Conservation (phyloP, 2,329 filamentous ascomycete species). For the Lachnellula suecica region DNA sequence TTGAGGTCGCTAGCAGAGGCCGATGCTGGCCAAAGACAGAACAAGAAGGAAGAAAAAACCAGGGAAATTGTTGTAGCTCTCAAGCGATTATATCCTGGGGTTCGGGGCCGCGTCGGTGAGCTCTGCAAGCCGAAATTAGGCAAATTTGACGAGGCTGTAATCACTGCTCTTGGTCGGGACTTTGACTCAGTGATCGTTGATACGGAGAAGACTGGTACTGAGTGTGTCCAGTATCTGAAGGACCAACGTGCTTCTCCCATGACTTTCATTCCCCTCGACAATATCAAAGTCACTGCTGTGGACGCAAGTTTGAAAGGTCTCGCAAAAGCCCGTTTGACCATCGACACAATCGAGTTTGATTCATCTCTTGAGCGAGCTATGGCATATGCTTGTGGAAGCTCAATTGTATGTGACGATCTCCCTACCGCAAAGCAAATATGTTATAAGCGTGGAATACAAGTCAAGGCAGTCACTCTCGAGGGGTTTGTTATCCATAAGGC, state of each 20-base stretch:
- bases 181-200: slow-evolving; percentile 96
- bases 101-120: slow-evolving; percentile 86
- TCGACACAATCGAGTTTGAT: slow-evolving; percentile 96
- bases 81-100: slow-evolving; percentile 88
- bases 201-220: slow-evolving; percentile 87
- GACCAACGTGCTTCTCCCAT: slow-evolving; percentile 84
- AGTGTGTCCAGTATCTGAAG: slow-evolving; percentile 92
- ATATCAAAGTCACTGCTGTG: slow-evolving; percentile 90
- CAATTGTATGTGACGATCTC: slow-evolving; percentile 88
- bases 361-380: slow-evolving; percentile 85
- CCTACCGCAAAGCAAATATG: slow-evolving; percentile 86
- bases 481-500: slow-evolving; percentile 97
- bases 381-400: slow-evolving; percentile 91
- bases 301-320: slow-evolving; percentile 91
- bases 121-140: slow-evolving; percentile 96
- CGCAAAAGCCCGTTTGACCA: slow-evolving; percentile 80
- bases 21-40: slow-evolving; percentile 82
- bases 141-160: slow-evolving; percentile 91
- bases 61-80: slow-evolving; percentile 83
- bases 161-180: slow-evolving; percentile 86
- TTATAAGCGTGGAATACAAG: slow-evolving; percentile 78
- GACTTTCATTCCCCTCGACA: slow-evolving; percentile 95
- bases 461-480: slow-evolving; percentile 92
- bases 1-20: slow-evolving; percentile 80
- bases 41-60: slow-evolving; percentile 73